Base-by-base conservation (phyloP, 2,329 filamentous ascomycete species). In the Graphium sp. region DNA sequence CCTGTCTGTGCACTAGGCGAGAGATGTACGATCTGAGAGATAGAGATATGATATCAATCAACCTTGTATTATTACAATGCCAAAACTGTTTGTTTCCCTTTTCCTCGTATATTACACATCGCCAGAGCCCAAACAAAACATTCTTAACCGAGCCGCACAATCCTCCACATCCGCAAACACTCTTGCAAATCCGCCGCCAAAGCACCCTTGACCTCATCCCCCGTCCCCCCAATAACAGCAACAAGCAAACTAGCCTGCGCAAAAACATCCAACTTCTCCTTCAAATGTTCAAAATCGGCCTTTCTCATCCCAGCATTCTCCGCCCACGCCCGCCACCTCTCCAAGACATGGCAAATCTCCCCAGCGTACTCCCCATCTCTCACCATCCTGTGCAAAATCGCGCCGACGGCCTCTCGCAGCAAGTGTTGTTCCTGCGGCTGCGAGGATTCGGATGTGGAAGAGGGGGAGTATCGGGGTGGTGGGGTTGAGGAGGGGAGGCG, bases 231-330 rank as follows among this genome's bases (percentile, higher is more conserved):
- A 26, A 69, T 55, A 20, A 63, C 34, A 5, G 59, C 53, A 10
- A 67, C 43, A 7, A 68, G 33, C 16, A 69, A 37, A 12, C 54
- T 53, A 2, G 61, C 61, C 31, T 58, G 49, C 2, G 59, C 57
- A 45, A 68, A 66, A 5, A 38, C 38, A n/a, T 46, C 39, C 37
- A 45, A 46, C 9, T 53, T 45, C 6, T 53, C 48, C 23, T 48
- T 43, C 25, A 66, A 33, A 2, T 44, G 36, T 10, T 49, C 44
- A 23, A 56, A 48, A 32, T 69, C 62, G 4, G 51, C 44, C 34
- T 44, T 53, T 16, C 55, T 50, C 58, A 70, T 64, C 6, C 65
- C 64, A 6, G 62, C 62, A 31, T 61, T 58, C 18, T 68, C 62
- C 2, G 60, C 55, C 61, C 65, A 70, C 2, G 50, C 47, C 42